Conservation (phyloP, 208 protist genomes). For the Trypanosoma lewisi region DNA sequence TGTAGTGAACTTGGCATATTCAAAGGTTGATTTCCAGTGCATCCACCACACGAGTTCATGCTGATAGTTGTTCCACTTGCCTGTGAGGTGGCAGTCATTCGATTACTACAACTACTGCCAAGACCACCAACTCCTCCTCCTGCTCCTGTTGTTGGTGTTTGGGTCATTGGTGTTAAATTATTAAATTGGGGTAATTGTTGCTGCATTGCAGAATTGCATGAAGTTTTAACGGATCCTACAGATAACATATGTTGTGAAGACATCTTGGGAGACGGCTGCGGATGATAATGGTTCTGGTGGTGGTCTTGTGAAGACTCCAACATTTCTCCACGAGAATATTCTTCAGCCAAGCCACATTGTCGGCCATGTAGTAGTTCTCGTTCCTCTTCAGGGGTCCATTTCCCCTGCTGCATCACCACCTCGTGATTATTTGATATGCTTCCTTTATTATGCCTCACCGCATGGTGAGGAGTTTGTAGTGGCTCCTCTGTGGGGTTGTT, state of each 20-base stretch:
- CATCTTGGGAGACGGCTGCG: background rate
- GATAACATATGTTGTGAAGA: background rate
- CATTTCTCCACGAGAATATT: background rate
- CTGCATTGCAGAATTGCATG: background rate
- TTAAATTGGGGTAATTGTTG: background rate
- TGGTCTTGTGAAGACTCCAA: background rate
- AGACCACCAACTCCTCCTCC: too few relatives aligned
- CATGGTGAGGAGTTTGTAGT: too few relatives aligned
- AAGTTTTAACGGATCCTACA: background rate
- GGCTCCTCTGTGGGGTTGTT: background rate
- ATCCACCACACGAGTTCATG: background rate
- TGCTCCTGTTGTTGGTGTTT: too few relatives aligned
- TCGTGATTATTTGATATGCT: background rate
- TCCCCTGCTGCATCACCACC: background rate
- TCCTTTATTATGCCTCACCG: background rate
- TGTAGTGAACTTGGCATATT: background rate
- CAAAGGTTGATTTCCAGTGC: background rate
- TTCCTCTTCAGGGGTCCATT: background rate
- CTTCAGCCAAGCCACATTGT: background rate
- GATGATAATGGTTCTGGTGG: conserved; percentile 6
- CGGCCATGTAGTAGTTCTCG: background rate
- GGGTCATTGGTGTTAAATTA: background rate
- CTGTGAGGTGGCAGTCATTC: too few relatives aligned
- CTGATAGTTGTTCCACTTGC: background rate
- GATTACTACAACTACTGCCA: too few relatives aligned